Evolutionary conservation across 2,329 filamentous ascomycete species (phyloP).

Genomic region (Cucurbitaria berberidis): DNA sequence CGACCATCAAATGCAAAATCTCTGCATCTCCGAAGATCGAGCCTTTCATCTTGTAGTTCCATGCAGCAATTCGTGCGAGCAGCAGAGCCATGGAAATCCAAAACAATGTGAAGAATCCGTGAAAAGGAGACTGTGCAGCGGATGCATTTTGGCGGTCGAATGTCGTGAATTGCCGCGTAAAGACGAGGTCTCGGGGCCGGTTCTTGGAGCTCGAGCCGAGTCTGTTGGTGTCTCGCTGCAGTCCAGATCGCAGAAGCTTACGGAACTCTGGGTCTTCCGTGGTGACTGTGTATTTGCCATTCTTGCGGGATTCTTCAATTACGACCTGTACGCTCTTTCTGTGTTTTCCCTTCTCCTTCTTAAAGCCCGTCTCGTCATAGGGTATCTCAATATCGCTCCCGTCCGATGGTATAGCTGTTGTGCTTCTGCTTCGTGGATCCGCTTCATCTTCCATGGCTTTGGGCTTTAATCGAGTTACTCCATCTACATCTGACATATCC

Average conservation of each 20-base stretch:
- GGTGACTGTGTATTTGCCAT: conserved; percentile 56
- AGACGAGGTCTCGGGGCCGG: conserved; percentile 65
- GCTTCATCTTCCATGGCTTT: conserved; percentile 46
- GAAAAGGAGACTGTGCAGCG: conserved; percentile 71
- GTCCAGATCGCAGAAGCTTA: conserved; percentile 53
- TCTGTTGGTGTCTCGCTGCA: conserved; percentile 51
- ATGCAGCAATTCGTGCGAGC: conserved; percentile 69
- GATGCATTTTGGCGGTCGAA: conserved; percentile 75
- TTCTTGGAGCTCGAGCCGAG: conserved; percentile 45
- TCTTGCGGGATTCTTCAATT: conserved; percentile 54
- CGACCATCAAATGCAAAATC: conserved; percentile 72
- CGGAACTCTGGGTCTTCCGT: conserved; percentile 58
- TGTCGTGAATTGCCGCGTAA: conserved; percentile 73
- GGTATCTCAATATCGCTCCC: conserved; percentile 22
- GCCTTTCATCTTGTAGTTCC: conserved; percentile 73
- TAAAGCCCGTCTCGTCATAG: conserved; percentile 5
- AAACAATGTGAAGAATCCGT: conserved; percentile 80
- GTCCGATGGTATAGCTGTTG: conserved; percentile 35
- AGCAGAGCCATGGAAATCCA: conserved; percentile 74
- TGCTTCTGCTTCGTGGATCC: conserved; percentile 39
- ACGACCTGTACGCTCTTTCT: conserved; percentile 54
- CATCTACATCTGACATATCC: conserved; percentile 47
- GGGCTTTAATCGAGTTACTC: conserved; percentile 48
- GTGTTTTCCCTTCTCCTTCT: conserved; percentile 22
- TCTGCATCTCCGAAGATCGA: conserved; percentile 73